Evolutionary conservation across 2,329 filamentous ascomycete genomes (phyloP), one percentile per base, ranked within the genome.

Genomic region (Chaetothyriales sp.): DNA sequence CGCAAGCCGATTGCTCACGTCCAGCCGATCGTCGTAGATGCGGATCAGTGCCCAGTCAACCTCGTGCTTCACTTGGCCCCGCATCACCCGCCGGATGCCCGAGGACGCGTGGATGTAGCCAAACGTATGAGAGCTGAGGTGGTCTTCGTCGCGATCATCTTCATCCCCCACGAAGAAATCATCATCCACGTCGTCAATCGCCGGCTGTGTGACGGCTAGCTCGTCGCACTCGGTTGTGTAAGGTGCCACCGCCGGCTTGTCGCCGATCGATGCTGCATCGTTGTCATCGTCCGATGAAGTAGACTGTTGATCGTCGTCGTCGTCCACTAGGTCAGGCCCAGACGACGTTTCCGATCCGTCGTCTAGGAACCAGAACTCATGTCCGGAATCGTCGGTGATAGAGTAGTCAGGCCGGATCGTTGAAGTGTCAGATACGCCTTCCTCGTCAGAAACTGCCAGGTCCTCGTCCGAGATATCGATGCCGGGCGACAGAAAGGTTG

Each of bases 11-110:
- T 95, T 95, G 54, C 80, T 77, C 0, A 77, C 73, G 2, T 90
- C 86, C 13, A 82, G 71, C 1, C 90, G 80, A 9, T 82, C 77
- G 3, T 82, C 74, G 9, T 83, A 73, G 57, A 97, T 86, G 59
- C 86, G 81, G 60, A 97, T 89, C 2, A 97, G 72, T 0, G 89
- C 89, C 90, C 90, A 97, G 66, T 97, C 90, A 45, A 97, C 89
- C 66, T 97, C 90, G 65, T 95, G 90, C 5, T 86, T 74, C 20
- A 94, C 71, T 4, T 83, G 82, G 55, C 84, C 75, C 54, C 83
- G 77, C 49, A 73, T 76, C 64, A 85, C 83, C 28, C 90, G 81
- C 4, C 88, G 81, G 53, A 97, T 85, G 5, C 90, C 90, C 19
- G 89, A 95, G 0, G 88, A 94, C 0, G 90, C 90, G 62, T 94